phyloP scores from a whole-genome alignment of 768 basidiomycete genomes.

The Rhodotorula kratochvilovae region DNA sequence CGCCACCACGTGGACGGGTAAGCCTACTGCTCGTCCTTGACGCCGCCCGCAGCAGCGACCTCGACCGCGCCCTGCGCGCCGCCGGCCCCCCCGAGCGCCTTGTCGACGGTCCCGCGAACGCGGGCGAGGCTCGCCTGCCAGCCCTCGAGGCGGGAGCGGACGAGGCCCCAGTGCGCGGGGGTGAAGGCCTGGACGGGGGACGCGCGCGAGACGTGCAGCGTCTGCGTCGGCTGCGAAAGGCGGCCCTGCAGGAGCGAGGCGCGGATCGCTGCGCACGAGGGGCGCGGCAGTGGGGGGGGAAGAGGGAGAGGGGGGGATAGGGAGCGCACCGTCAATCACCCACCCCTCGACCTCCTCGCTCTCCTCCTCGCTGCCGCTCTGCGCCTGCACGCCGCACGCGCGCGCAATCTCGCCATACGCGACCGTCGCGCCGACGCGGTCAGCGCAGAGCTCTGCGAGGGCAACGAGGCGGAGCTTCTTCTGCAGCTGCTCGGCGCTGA shows the following conservation, averaged over 20 bases:
- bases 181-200: slow-evolving; percentile 57
- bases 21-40: not conserved
- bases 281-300: not conserved
- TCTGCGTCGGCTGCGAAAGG: slow-evolving; percentile 73
- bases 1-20: no score
- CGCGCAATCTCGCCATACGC: slow-evolving; percentile 66
- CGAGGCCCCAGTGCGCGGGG: slow-evolving; percentile 69
- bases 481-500: slow-evolving; percentile 61
- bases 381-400: slow-evolving; percentile 48
- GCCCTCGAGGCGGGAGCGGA: slow-evolving; percentile 67
- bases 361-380: slow-evolving; percentile 50
- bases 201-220: slow-evolving; percentile 66
- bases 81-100: not conserved
- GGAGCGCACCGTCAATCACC: slow-evolving; percentile 70
- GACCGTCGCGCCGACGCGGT: slow-evolving; percentile 68
- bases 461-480: slow-evolving; percentile 74
- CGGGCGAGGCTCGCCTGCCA: slow-evolving; percentile 52
- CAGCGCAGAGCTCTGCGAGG: slow-evolving; percentile 70
- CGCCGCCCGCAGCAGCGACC: not conserved
- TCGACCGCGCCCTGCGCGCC: not conserved
- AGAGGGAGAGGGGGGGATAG: not conserved
- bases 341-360: slow-evolving; percentile 70
- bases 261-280: slow-evolving; percentile 61
- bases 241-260: slow-evolving; percentile 72
- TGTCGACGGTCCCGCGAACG: not conserved